These are phyloP conservation scores for Monosporascus sp. DNA, from an alignment of 2,329 filamentous ascomycete species.

Conservation along the genomic window DNA sequence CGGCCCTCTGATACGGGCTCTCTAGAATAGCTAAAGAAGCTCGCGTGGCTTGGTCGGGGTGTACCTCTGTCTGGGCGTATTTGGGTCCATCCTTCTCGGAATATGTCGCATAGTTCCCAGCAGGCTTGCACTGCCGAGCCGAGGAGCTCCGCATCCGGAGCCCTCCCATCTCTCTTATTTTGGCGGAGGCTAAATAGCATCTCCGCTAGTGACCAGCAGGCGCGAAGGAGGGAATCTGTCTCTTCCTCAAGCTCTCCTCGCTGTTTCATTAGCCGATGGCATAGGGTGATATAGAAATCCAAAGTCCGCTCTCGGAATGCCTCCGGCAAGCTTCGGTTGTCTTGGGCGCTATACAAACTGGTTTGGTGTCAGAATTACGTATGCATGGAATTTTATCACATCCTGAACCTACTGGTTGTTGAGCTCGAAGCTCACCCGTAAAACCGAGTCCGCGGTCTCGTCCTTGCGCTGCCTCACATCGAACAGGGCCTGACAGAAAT, in stretches of 20 bases:
- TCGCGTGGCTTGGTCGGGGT: constrained; percentile 72
- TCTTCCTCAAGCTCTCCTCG: constrained; percentile 71
- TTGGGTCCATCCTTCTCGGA: constrained; percentile 87
- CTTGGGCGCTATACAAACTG: constrained; percentile 83
- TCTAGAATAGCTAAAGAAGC: constrained; percentile 52
- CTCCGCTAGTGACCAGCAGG: constrained; percentile 86
- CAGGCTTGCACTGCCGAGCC: constrained; percentile 87
- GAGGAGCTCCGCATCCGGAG: constrained; percentile 75
- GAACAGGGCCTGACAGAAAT: constrained; percentile 89
- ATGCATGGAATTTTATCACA: neutral
- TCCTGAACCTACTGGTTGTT: constrained; percentile 68
- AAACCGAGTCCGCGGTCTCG: constrained; percentile 75
- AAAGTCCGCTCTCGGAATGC: constrained; percentile 83
- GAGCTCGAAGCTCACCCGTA: constrained; percentile 89
- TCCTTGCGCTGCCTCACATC: constrained; percentile 75
- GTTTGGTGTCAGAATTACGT: neutral
- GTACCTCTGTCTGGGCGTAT: constrained; percentile 81
- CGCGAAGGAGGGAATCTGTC: constrained; percentile 75
- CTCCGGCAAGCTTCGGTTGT: constrained; percentile 70
- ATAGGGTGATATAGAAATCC: constrained; percentile 91
- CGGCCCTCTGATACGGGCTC: constrained; percentile 43
- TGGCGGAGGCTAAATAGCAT: constrained; percentile 90
- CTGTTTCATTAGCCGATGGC: constrained; percentile 95
- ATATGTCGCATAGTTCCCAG: constrained; percentile 91
- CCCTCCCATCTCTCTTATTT: constrained; percentile 66